Conservation (phyloP, 495 filamentous ascomycete genomes). For the Daldinia childiae region DNA sequence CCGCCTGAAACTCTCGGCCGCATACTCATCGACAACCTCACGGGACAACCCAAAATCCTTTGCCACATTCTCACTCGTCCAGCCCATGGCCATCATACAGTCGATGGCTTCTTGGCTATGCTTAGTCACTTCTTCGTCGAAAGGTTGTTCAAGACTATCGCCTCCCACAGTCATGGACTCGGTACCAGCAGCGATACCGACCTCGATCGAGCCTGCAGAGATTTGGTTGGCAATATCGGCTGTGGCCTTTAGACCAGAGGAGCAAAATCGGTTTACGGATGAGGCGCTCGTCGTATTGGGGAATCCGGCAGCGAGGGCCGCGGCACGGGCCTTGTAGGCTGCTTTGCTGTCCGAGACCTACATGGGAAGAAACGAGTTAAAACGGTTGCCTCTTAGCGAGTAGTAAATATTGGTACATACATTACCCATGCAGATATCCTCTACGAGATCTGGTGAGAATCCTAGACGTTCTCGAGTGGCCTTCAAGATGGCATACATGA, state of each 20-base stretch:
- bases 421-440: constrained; percentile 94
- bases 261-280: constrained; percentile 94
- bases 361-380: not conserved
- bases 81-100: constrained; percentile 95
- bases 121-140: constrained; percentile 78
- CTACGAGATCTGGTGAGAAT: constrained; percentile 82
- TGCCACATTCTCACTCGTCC: constrained; percentile 97
- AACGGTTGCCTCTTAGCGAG: not conserved
- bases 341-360: constrained; percentile 88
- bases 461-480: constrained; percentile 76
- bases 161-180: constrained; percentile 84
- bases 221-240: constrained; percentile 96
- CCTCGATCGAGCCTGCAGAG: constrained; percentile 77
- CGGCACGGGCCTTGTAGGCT: constrained; percentile 88
- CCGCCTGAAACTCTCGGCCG: constrained; percentile 84
- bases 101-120: constrained; percentile 79
- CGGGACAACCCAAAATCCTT: constrained; percentile 86
- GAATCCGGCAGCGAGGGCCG: constrained; percentile 90
- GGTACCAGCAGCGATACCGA: constrained; percentile 87
- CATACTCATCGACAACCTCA: constrained; percentile 82
- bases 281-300: constrained; percentile 86
- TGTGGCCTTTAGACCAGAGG: constrained; percentile 91
- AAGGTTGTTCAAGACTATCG: constrained; percentile 72
- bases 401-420: constrained; percentile 58
- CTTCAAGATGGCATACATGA: constrained; percentile 81